Percentiles rank a stretch among this genome's conserved stretches.
Evolutionary conservation across 768 basidiomycete species (phyloP).

Genomic region (Tulasnella calospora): DNA sequence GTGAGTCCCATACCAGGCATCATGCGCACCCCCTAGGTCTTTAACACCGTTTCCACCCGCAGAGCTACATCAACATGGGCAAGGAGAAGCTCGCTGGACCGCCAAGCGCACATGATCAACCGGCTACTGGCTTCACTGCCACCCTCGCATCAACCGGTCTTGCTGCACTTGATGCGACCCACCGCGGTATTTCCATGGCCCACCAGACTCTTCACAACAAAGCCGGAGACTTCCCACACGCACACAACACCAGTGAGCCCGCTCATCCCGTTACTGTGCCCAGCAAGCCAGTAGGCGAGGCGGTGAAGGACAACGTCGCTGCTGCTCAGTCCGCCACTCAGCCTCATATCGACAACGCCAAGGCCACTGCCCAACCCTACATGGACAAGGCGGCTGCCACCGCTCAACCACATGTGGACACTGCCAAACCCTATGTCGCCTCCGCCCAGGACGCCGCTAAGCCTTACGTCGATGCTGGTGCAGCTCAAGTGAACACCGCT

Average conservation of each 20-base stretch:
- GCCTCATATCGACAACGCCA: constrained; percentile 43
- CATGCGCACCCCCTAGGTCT: neutral
- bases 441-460: constrained; percentile 14
- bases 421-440: constrained; percentile 5
- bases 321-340: constrained; percentile 30
- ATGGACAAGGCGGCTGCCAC: constrained; percentile 33
- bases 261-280: constrained; percentile 36
- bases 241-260: constrained; percentile 27
- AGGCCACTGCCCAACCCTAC: constrained; percentile 41
- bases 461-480: constrained; percentile 20
- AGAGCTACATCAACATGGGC: constrained; percentile 24
- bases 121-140: constrained; percentile 33
- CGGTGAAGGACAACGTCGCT: constrained; percentile 25
- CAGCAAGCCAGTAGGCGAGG: constrained; percentile 35
- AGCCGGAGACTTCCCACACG: neutral
- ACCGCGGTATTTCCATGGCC: constrained; percentile 35
- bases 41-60: too few relatives aligned
- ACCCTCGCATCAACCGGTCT: constrained; percentile 39
- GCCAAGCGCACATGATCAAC: neutral
- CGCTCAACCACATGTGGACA: constrained; percentile 30
- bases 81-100: constrained; percentile 23
- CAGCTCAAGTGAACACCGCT: constrained; percentile 12
- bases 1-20: constrained; percentile 26
- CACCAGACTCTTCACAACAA: constrained; percentile 29
- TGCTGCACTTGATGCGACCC: constrained; percentile 36